Evolutionary conservation across 2,329 filamentous ascomycete species (phyloP).

Genomic region (Thermothelomyces thermophilus): DNA sequence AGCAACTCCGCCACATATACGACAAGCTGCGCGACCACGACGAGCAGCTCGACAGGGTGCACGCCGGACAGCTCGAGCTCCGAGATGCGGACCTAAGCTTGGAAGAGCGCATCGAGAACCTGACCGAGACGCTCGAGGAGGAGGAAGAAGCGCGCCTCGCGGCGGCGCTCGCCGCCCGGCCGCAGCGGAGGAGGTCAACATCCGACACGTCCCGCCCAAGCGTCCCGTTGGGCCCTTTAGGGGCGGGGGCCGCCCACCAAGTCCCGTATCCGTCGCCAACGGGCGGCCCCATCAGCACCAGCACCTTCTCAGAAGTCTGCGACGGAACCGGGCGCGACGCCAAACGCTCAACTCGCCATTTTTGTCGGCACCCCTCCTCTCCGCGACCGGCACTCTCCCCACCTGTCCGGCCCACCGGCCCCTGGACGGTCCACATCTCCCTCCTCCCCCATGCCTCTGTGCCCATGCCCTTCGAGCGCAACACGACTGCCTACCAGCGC

Average conservation of each 20-base stretch:
- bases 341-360: neutral
- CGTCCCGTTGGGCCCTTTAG: conserved; percentile 24
- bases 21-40: conserved; percentile 37
- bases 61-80: conserved; percentile 43
- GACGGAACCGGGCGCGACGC: conserved; percentile 19
- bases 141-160: conserved; percentile 22
- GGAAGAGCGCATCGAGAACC: conserved; percentile 48
- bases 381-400: conserved; percentile 18
- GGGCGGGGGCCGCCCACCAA: conserved; percentile 21
- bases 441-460: conserved; percentile 48
- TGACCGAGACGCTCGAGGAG: conserved; percentile 27
- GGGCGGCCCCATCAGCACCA: conserved; percentile 17
- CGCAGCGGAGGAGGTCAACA: conserved; percentile 23
- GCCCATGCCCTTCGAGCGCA: conserved; percentile 56
- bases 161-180: conserved; percentile 8
- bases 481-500: conserved; percentile 54
- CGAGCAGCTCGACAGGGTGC: conserved; percentile 39
- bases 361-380: conserved; percentile 18
- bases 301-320: conserved; percentile 12
- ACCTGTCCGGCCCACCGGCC: conserved; percentile 26
- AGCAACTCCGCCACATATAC: conserved; percentile 34
- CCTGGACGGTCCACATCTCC: conserved; percentile 56
- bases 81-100: conserved; percentile 43
- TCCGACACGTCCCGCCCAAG: conserved; percentile 25
- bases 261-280: conserved; percentile 20